These are phyloP conservation scores for Pyrenula aspistea DNA, from an alignment of 495 filamentous ascomycete genomes.

Conservation along the genomic window DNA sequence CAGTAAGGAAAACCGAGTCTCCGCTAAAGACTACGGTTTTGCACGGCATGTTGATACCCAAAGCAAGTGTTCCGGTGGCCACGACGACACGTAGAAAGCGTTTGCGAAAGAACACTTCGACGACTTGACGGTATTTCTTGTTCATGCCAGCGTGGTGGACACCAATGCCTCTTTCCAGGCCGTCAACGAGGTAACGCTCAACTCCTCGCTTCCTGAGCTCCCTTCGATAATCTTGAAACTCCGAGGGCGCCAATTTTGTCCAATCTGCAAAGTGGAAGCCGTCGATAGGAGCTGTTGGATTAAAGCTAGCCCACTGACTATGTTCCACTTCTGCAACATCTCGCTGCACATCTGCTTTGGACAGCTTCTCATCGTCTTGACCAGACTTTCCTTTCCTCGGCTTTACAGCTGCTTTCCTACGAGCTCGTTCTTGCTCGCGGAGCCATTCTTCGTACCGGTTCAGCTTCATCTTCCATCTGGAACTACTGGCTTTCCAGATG, in stretches of 20 bases:
- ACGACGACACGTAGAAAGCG: constrained; percentile 62
- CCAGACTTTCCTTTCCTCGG: constrained; percentile 16
- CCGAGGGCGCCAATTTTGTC: constrained; percentile 35
- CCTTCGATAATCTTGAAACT: constrained; percentile 35
- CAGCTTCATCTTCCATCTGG: constrained; percentile 47
- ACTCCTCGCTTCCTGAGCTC: constrained; percentile 33
- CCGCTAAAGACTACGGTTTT: constrained; percentile 69
- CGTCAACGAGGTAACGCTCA: constrained; percentile 33
- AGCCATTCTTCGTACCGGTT: constrained; percentile 39
- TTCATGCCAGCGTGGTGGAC: constrained; percentile 74
- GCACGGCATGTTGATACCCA: constrained; percentile 81
- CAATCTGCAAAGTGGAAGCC: constrained; percentile 54
- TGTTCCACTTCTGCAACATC: constrained; percentile 42
- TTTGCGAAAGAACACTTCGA: constrained; percentile 50
- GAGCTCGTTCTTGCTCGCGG: constrained; percentile 21
- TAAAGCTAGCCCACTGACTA: constrained; percentile 45
- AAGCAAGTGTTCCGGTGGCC: constrained; percentile 61
- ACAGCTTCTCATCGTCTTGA: constrained; percentile 22
- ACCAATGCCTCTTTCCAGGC: constrained; percentile 53
- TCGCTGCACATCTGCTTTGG: constrained; percentile 37
- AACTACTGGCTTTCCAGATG: constrained; percentile 39
- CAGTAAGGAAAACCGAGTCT: constrained; percentile 58
- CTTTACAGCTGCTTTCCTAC: constrained; percentile 21
- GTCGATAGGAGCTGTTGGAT: constrained; percentile 48
- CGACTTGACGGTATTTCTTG: constrained; percentile 56